Base-by-base conservation (phyloP, 768 basidiomycete species). In the Piloderma croceum region DNA sequence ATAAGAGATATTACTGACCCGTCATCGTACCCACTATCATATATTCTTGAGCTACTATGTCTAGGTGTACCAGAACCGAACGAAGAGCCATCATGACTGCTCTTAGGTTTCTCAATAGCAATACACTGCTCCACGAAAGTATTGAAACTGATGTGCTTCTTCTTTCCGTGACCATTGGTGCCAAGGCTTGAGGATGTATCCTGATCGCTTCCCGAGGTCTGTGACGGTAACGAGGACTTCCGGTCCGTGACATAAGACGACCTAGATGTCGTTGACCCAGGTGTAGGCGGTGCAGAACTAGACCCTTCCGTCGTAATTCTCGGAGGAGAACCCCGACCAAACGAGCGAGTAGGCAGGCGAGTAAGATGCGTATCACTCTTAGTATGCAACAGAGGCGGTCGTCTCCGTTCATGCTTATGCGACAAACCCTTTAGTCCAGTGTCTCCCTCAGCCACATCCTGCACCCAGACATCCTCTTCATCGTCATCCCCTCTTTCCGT, bases 291-390 rank as follows among this genome's bases (percentile, higher is more conserved):
- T n/a, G n/a, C n/a, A n/a, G n/a, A n/a, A n/a, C n/a, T n/a, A n/a
- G n/a, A n/a, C n/a, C n/a, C n/a, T n/a, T n/a, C n/a, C n/a, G n/a
- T n/a, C n/a, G n/a, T n/a, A 32, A 83, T 74, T 31, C 78, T 78
- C 6, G 86, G 87, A 0, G 88, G 90, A 3, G 84, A 85, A 33
- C 73, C 74, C 54, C 80, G 80, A 46, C 86, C 62, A 46, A 71
- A 76, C 3, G 70, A 57, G 42, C 63, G 69, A 49, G 52, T 71
- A 19, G 69, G 54, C 68, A 74, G 71, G 40, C 71, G 73, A 4
- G 73, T 61, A 53, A 96, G 80, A 57, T 89, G 79, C 10, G 90
- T 86, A 59, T 93, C 91, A 52, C 86, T 90, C 75, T 86, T 92
- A 20, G 87, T 90, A 52, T 92, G 90, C 17, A 74, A 57, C 11